Evolutionary conservation across 805 yeast genomes (phyloP).

Genomic region (Starmerella bacillaris): DNA sequence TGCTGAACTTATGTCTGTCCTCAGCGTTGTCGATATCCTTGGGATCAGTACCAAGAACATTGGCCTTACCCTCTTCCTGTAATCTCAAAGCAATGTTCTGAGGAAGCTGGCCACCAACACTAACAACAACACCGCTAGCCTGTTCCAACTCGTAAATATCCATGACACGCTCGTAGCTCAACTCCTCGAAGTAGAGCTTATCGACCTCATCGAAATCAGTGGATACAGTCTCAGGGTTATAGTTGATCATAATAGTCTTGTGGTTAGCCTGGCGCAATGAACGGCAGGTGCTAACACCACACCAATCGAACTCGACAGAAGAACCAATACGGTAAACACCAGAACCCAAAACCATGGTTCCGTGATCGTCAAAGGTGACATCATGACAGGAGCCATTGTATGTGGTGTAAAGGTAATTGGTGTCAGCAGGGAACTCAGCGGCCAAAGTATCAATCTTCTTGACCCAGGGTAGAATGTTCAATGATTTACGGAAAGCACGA

Average conservation of each 20-base stretch:
- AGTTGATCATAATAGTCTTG: constrained; percentile 89
- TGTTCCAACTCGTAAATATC: constrained; percentile 89
- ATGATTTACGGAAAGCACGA: constrained; percentile 61
- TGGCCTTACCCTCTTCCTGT: constrained; percentile 48
- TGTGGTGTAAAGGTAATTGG: constrained; percentile 89
- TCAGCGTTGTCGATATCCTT: constrained; percentile 92
- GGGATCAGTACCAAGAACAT: constrained; percentile 85
- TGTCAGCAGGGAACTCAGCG: constrained; percentile 95
- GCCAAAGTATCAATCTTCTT: constrained; percentile 95
- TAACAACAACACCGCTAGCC: constrained; percentile 79
- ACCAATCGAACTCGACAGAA: constrained; percentile 97
- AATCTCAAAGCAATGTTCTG: constrained; percentile 84
- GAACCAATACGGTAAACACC: constrained; percentile 98
- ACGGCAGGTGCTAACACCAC: constrained; percentile 94
- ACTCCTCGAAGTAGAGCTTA: constrained; percentile 87
- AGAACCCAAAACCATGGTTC: constrained; percentile 91
- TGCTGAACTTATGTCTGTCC: constrained; percentile 94
- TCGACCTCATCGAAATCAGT: constrained; percentile 98
- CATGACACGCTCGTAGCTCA: constrained; percentile 87
- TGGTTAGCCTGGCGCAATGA: constrained; percentile 75
- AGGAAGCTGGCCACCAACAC: constrained; percentile 96
- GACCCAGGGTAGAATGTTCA: constrained; percentile 76
- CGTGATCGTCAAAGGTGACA: constrained; percentile 69
- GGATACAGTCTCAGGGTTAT: constrained; percentile 96
- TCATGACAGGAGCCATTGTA: constrained; percentile 81